These are phyloP conservation scores for Candida rishiriensis DNA, from an alignment of 805 yeast genomes.

Conservation along the genomic window DNA sequence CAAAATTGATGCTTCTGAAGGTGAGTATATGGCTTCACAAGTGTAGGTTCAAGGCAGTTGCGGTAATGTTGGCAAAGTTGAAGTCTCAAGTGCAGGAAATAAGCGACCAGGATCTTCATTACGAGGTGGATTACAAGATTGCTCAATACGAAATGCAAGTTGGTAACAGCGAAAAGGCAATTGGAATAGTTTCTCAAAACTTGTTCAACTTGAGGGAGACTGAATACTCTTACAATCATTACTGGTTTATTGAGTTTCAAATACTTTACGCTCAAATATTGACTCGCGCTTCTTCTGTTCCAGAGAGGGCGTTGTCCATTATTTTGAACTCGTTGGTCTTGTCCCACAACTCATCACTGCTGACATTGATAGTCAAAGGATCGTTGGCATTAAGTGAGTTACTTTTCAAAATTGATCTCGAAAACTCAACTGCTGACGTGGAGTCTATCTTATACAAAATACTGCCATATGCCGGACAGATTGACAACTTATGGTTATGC, in stretches of 20 bases:
- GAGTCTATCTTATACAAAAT: conserved; percentile 34
- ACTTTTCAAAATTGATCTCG: conserved; percentile 34
- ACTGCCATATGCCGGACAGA: conserved; percentile 42
- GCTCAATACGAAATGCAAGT: conserved; percentile 17
- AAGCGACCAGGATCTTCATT: conserved; percentile 26
- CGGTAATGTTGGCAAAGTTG: conserved; percentile 31
- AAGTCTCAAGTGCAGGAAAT: conserved; percentile 29
- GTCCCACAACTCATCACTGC: conserved; percentile 43
- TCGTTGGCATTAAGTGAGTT: conserved; percentile 41
- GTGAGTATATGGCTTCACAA: conserved; percentile 35
- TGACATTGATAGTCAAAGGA: conserved; percentile 42
- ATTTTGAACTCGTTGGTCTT: conserved; percentile 45
- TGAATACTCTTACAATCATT: conserved; percentile 31
- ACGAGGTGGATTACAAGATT: conserved; percentile 26
- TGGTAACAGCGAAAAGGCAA: conserved; percentile 20
- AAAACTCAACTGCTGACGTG: conserved; percentile 34
- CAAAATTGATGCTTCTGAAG: conserved; percentile 36
- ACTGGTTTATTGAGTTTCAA: conserved; percentile 43
- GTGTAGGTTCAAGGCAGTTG: conserved; percentile 34
- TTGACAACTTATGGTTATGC: conserved; percentile 34
- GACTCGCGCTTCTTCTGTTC: conserved; percentile 34
- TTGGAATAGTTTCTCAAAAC: conserved; percentile 18
- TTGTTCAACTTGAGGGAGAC: conserved; percentile 18
- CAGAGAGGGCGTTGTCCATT: conserved; percentile 47
- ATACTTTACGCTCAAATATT: conserved; percentile 44